A percentile compares a stretch with the other conserved stretches of the same genome.
Conservation (phyloP, 1,139 yeast genomes). For the Debaryomyces sp. region DNA sequence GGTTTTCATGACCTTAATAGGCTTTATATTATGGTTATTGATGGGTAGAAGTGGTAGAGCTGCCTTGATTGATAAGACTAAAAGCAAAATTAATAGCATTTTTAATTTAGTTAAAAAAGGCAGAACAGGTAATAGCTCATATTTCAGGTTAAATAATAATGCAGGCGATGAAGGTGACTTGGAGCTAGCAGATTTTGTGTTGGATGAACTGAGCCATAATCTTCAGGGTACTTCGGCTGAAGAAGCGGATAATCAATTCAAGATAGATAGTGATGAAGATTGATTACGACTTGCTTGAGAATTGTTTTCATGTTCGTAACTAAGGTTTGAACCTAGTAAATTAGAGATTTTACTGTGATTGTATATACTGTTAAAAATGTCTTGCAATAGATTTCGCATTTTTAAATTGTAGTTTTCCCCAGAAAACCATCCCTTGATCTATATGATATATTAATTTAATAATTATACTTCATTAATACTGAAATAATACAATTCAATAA, state of each 20-base stretch:
- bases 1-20: conserved; percentile 45
- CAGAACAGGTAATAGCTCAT: background rate
- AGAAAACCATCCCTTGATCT: background rate
- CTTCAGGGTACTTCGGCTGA: background rate
- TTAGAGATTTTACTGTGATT: background rate
- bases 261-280: conserved; percentile 9
- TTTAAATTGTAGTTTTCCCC: conserved; percentile 1
- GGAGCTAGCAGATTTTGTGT: conserved; percentile 4
- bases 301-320: background rate
- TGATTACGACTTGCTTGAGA: background rate
- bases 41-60: conserved; percentile 42
- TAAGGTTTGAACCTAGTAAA: background rate
- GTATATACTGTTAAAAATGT: background rate
- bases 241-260: conserved; percentile 1
- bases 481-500: background rate
- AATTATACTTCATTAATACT: background rate
- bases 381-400: background rate
- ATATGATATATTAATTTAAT: background rate
- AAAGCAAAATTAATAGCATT: conserved; percentile 8
- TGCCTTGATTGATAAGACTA: conserved; percentile 14
- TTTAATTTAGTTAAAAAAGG: background rate
- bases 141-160: background rate
- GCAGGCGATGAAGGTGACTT: background rate
- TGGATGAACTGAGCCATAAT: background rate
- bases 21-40: conserved; percentile 49